Conservation (phyloP, 148 eudicot species). For the Camellia sinensis region DNA sequence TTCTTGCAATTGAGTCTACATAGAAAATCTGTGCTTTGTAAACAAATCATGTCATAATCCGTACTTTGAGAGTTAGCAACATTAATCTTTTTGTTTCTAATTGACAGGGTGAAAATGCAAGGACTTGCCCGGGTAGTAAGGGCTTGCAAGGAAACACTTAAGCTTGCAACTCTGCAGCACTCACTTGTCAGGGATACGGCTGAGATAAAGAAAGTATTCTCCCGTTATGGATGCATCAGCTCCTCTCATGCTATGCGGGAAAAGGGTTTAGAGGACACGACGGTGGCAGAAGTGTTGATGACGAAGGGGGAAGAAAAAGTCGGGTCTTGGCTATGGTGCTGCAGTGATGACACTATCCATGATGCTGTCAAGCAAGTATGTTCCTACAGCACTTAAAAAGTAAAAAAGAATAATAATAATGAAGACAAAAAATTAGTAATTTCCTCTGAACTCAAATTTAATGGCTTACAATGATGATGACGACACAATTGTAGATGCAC, state of each 20-base stretch:
- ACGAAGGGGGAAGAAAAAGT: slow-evolving; percentile 56
- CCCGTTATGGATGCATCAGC: slow-evolving; percentile 33
- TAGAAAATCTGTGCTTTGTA: neutral
- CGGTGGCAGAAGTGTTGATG: slow-evolving; percentile 70
- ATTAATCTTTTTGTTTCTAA: too few species aligned
- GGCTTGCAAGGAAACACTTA: slow-evolving; percentile 49
- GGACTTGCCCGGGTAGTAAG: slow-evolving; percentile 37
- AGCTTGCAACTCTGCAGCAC: slow-evolving; percentile 31
- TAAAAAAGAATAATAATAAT: neutral
- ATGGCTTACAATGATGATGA: neutral
- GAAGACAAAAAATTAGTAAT: neutral
- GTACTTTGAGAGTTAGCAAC: too few species aligned
- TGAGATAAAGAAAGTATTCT: slow-evolving; percentile 29
- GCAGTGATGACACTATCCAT: slow-evolving; percentile 54
- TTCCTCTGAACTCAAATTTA: neutral
- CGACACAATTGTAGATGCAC: slow-evolving; percentile 56
- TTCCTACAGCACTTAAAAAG: neutral
- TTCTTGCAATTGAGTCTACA: neutral
- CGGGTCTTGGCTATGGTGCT: slow-evolving; percentile 87
- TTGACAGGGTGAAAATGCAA: slow-evolving; percentile 51
- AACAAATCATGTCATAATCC: too few species aligned
- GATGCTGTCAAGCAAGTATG: slow-evolving; percentile 76
- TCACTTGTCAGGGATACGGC: slow-evolving; percentile 21
- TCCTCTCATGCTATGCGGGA: slow-evolving; percentile 34
- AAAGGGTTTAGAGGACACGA: slow-evolving; percentile 69